Evolutionary conservation across 148 eudicot species (phyloP), one percentile per base, ranked within the genome.

Genomic region (Cornus florida): DNA sequence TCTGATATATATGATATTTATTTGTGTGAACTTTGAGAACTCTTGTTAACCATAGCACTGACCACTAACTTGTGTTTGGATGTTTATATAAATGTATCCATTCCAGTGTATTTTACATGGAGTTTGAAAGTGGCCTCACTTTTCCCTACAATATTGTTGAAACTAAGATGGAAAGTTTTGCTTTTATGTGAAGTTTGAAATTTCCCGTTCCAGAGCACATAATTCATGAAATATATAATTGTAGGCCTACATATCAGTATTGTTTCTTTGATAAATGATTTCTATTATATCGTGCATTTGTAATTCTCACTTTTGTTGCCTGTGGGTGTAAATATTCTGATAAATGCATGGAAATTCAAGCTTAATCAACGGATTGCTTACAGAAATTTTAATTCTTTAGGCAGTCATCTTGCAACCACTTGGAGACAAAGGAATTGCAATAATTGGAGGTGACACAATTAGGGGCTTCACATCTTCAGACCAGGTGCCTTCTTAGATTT

Each of bases 371-470:
- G 33, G 46, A n/a, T 22, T 64, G 24, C 65, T 83, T 69, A 66
- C 78, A 69, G 72, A 72, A 66, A 23, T 32, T 78, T 22, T 67
- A 19, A 16, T 83, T 67, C 74, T 74, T 28, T 82, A 93, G 99
- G 95, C 98, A 7, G 99, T 97, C 78, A 90, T 97, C 81, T 88
- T 94, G 86, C 98, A 97, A 83, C 98, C 97, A 32, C 86, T 96
- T 35, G 98, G 95, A 24, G 90, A 88, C 73, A 83, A 82, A 87
- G 99, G 99, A 69, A 88, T 92, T 83, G 92, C 91, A 67, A 76
- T 96, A 53, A 67, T 96, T 77, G 99, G 99, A 72, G 99, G 98
- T 70, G 89, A 94, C 82, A 96, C 91, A 17, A 91, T 94, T 48
- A 86, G 98, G 80, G 98, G 99, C 12, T 96, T 96, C 80, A 88